Base-by-base conservation (phyloP, 1,139 yeast species). In the Candida glucosophila region DNA sequence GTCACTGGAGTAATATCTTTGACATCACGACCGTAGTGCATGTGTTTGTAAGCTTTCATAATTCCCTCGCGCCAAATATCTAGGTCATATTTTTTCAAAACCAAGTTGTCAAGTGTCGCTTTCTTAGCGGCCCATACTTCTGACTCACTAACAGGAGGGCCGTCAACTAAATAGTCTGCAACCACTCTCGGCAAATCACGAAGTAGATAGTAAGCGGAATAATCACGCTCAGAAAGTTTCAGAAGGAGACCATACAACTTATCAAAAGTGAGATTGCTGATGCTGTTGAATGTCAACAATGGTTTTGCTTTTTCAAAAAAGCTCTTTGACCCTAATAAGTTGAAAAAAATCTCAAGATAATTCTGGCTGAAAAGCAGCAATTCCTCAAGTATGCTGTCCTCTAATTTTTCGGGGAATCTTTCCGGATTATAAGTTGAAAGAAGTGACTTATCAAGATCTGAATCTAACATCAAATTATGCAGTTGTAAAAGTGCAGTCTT, bases 11-110 rank as follows among this genome's bases (percentile, higher is more conserved):
- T 38, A 5, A 50, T 36, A 20, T 40, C 35, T 20, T 42, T 39
- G 5, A 52, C 32, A 17, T 37, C 40, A 22, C 52, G 45, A 2
- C 66, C 67, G 34, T 48, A 43, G 23, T 44, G 46, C 60, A 59
- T 54, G 20, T 42, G 32, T 16, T 35, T 35, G 22, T 49, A 52
- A 4, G 44, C 28, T 5, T 35, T 36, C 2, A 34, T 29, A 17
- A 61, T 33, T 21, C 41, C 44, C 4, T 35, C 39, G 18, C 41
- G 36, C 66, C 66, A 61, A 16, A 43, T 37, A 4, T 37, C 42
- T 21, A 52, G 37, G 17, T 51, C 51, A 3, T 35, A 32, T 4
- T 35, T 27, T 5, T 27, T 29, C 10, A 35, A 29, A 9, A 58
- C 31, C 17, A 56, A 36, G 27, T 48, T 47, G 15, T 45, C 44